Conservation (phyloP, 441 rosid species). For the Erysimum cheiri region DNA sequence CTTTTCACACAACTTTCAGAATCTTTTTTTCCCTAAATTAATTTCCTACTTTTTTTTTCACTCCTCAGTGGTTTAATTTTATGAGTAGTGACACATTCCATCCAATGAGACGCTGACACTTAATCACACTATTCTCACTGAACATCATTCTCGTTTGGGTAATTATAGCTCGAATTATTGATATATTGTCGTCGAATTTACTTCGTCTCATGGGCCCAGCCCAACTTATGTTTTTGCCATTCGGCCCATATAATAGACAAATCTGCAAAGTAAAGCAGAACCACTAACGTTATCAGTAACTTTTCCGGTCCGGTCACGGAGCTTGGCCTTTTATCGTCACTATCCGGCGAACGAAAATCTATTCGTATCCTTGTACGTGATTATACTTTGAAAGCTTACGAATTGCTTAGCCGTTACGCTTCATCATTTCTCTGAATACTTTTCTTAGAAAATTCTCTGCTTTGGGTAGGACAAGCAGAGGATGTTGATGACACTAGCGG, state of each 20-base stretch:
- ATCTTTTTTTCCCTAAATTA: conserved; percentile 4
- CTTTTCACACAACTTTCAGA: conserved; percentile 39
- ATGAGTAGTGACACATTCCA: conserved; percentile 38
- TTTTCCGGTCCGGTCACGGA: conserved; percentile 42
- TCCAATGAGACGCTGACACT: conserved; percentile 39
- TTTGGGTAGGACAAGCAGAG: conserved; percentile 12
- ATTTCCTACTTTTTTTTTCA: background rate
- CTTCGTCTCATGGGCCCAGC: conserved; percentile 18
- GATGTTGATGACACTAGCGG: conserved; percentile 39
- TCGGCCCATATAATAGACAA: conserved; percentile 9
- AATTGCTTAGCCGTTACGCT: background rate
- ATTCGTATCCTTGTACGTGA: background rate
- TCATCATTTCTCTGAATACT: background rate
- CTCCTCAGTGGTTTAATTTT: conserved; percentile 22
- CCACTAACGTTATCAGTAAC: conserved; percentile 27
- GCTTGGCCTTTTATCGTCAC: conserved; percentile 23
- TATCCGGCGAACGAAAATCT: conserved; percentile 33
- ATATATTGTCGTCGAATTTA: background rate
- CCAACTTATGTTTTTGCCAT: background rate
- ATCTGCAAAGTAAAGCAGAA: conserved; percentile 12
- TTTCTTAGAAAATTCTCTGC: background rate
- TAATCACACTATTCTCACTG: background rate
- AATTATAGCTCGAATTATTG: conserved; percentile 2
- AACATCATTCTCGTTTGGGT: background rate
- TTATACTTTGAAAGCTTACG: background rate